Percentiles rank a stretch among this genome's conserved stretches.
Conservation (phyloP, 1,284 basidiomycete genomes). For the Cryptococcus sp. region DNA sequence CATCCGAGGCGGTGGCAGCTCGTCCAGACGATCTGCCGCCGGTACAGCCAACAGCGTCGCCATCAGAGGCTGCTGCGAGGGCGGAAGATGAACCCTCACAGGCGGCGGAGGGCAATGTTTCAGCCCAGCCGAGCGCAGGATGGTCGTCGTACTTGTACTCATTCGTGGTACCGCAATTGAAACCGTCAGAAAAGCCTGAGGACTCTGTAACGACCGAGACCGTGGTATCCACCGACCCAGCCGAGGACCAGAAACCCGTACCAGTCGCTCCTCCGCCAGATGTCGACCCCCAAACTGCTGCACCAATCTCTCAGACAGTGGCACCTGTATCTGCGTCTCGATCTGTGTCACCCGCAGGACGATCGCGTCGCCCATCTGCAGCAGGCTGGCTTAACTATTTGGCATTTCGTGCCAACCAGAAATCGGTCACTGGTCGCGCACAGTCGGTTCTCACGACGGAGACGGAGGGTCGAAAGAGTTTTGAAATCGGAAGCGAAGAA, state of each 20-base stretch:
- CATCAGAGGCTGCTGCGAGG: neutral
- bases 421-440: slow-evolving; percentile 27
- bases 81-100: neutral
- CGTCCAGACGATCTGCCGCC: too few species aligned
- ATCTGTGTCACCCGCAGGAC: too few species aligned
- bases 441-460: slow-evolving; percentile 18
- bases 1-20: too few species aligned
- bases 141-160: slow-evolving; percentile 36
- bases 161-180: slow-evolving; percentile 23
- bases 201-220: neutral
- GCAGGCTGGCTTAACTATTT: slow-evolving; percentile 49
- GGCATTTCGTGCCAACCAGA: slow-evolving; percentile 42
- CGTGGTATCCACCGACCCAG: slow-evolving; percentile 14
- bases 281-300: neutral
- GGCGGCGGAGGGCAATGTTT: neutral
- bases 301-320: neutral
- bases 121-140: neutral
- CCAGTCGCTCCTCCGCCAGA: slow-evolving; percentile 7
- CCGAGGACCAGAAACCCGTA: slow-evolving; percentile 20
- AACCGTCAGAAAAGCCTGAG: neutral
- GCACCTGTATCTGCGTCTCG: neutral
- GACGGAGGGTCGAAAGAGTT: slow-evolving; percentile 19
- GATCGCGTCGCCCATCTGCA: slow-evolving; percentile 19
- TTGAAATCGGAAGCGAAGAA: slow-evolving; percentile 28
- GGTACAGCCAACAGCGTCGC: too few species aligned